phyloP scores from a whole-genome alignment of 1,284 basidiomycete species.

The Puccinia hordei region DNA sequence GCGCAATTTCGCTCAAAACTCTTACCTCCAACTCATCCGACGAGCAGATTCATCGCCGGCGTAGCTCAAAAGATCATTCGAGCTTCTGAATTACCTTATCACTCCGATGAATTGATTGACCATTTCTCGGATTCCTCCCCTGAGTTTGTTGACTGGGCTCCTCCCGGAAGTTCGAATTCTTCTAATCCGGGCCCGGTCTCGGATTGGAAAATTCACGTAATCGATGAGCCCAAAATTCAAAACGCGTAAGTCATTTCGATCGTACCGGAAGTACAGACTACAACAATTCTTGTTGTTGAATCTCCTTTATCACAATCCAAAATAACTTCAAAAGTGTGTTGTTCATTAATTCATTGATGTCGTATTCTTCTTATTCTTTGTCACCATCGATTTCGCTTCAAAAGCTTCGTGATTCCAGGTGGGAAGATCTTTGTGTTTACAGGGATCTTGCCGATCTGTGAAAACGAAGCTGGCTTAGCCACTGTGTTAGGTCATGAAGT shows the following conservation, averaged over 20 bases:
- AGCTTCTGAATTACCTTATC: conserved; percentile 53
- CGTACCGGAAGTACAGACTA: not conserved
- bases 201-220: conserved; percentile 50
- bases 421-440: conserved; percentile 57
- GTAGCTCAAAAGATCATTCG: conserved; percentile 56
- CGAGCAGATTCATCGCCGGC: conserved; percentile 52
- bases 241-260: conserved; percentile 37
- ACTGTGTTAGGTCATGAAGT: conserved; percentile 58
- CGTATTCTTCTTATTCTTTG: not conserved
- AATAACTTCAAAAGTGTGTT: too few relatives aligned
- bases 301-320: too few relatives aligned
- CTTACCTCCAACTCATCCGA: conserved; percentile 54
- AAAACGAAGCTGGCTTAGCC: conserved; percentile 57
- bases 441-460: conserved; percentile 51
- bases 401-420: conserved; percentile 55
- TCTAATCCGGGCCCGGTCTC: not conserved
- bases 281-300: too few relatives aligned
- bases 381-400: not conserved
- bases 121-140: not conserved
- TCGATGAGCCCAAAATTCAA: conserved; percentile 44
- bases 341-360: too few relatives aligned
- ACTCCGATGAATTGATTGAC: conserved; percentile 9
- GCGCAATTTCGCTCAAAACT: conserved; percentile 54
- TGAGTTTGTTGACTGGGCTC: conserved; percentile 24
- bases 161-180: not conserved